A percentile compares a stretch with the other conserved stretches of the same genome.
These are phyloP conservation scores for Fraxinus baroniana DNA, from an alignment of 305 asterid species.

Conservation along the genomic window DNA sequence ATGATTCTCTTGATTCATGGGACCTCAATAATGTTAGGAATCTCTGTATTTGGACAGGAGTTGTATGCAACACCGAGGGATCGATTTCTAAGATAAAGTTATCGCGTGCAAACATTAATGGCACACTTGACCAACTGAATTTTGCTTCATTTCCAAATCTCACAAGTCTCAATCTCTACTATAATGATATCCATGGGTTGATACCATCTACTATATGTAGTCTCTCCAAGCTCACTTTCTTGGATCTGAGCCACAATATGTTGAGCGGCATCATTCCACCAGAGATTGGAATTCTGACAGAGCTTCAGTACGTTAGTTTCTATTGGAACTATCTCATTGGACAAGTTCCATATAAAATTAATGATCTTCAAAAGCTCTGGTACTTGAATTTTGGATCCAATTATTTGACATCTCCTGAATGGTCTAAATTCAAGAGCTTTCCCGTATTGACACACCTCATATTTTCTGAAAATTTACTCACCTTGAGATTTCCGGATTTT, in stretches of 20 bases:
- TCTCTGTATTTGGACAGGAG: constrained; percentile 59
- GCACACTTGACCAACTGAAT: no score
- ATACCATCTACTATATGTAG: no score
- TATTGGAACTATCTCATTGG: constrained; percentile 4
- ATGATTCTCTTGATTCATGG: constrained; percentile 34
- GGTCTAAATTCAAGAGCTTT: constrained; percentile 31
- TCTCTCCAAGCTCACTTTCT: no score
- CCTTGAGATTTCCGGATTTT: constrained; percentile 34
- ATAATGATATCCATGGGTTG: no score
- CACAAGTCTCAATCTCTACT: no score
- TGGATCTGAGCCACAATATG: no score
- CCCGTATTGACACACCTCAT: constrained; percentile 24
- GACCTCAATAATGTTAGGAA: constrained; percentile 38
- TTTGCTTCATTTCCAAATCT: no score
- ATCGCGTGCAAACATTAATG: no score
- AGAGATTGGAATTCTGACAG: background rate
- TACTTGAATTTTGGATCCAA: constrained; percentile 35
- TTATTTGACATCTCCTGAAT: constrained; percentile 29
- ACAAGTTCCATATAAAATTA: constrained; percentile 36
- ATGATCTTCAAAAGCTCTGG: constrained; percentile 39
- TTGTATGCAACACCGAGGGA: constrained; percentile 10
- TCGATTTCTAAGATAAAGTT: no score
- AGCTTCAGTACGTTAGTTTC: no score
- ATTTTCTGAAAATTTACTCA: constrained; percentile 23
- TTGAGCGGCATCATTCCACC: no score